phyloP scores from a whole-genome alignment of 805 yeast genomes.

The Yarrowia yakushimensis region DNA sequence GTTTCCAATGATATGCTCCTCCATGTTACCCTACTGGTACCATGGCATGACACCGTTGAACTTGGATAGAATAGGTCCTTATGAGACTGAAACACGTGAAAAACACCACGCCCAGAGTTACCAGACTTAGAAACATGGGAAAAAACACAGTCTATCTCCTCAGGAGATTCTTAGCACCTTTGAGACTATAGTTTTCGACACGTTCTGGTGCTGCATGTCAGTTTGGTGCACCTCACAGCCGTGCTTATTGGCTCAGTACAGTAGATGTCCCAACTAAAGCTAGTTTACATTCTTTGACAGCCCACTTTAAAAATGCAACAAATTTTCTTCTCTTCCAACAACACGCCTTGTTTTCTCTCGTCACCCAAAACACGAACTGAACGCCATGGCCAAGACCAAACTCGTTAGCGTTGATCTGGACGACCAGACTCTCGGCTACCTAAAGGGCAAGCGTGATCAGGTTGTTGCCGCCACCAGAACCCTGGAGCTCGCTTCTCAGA shows the following conservation, averaged over 20 bases:
- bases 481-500: background rate
- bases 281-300: constrained; percentile 9
- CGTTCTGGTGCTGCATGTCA: background rate
- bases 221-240: too few relatives aligned
- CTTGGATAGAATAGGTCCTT: too few relatives aligned
- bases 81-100: too few relatives aligned
- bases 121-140: background rate
- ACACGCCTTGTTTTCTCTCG: constrained; percentile 1
- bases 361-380: constrained; percentile 9
- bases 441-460: constrained; percentile 7
- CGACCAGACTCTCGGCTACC: constrained; percentile 11
- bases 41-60: too few relatives aligned
- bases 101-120: too few relatives aligned
- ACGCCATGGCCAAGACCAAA: constrained; percentile 8
- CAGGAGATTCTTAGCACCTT: background rate
- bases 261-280: background rate
- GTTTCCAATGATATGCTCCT: too few relatives aligned
- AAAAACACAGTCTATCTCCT: too few relatives aligned
- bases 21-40: too few relatives aligned
- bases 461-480: constrained; percentile 4
- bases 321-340: constrained; percentile 1
- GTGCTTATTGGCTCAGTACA: constrained; percentile 1
- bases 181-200: background rate
- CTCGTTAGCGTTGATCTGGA: background rate
- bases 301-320: constrained; percentile 3